phyloP scores from a whole-genome alignment of 73 alveolate genomes.

The Paramecium primaurelia region DNA sequence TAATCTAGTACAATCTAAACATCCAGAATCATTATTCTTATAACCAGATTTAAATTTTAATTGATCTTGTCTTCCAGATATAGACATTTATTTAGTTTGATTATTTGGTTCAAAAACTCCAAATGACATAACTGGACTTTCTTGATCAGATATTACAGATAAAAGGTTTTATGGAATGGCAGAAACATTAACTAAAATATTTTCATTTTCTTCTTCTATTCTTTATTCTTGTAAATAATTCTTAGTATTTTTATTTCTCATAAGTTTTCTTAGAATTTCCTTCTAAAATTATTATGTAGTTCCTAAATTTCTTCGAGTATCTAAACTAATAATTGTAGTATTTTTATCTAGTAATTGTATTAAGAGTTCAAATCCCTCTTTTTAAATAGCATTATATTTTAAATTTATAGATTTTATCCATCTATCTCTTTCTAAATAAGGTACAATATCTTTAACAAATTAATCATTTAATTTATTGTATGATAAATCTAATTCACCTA shows the following conservation, averaged over 20 bases:
- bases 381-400: not conserved
- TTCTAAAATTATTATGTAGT: not conserved
- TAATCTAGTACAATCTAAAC: not conserved
- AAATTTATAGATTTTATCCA: conserved; percentile 14
- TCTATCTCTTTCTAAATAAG: conserved; percentile 12
- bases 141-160: conserved; percentile 17
- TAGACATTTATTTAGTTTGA: not conserved
- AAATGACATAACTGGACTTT: conserved; percentile 43
- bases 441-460: not conserved
- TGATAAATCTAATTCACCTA: not conserved
- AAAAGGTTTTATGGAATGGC: not conserved
- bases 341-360: not conserved
- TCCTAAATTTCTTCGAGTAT: not conserved
- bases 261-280: not conserved
- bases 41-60: conserved; percentile 7
- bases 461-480: conserved; percentile 32
- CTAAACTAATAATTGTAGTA: not conserved
- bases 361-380: conserved; percentile 10
- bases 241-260: not conserved
- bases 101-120: conserved; percentile 18
- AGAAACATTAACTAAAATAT: conserved; percentile 37
- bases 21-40: not conserved
- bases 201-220: conserved; percentile 1
- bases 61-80: not conserved
- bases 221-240: not conserved